Conservation (phyloP, 1,139 yeast genomes). For the Scheffersomyces stambukii region DNA sequence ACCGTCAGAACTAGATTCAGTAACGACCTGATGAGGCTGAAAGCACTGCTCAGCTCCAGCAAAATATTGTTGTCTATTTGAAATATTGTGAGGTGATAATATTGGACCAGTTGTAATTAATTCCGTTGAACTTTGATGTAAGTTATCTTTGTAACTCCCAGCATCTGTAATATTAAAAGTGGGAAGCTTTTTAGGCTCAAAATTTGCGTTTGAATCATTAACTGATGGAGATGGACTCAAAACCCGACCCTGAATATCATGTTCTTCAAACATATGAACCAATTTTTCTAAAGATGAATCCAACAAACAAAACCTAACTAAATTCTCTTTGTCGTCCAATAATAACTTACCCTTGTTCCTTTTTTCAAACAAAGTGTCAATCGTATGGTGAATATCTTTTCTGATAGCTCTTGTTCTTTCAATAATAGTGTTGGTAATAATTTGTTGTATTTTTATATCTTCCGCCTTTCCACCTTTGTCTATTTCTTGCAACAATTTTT, state of each 20-base stretch:
- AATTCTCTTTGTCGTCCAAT: conserved; percentile 42
- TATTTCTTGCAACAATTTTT: conserved; percentile 45
- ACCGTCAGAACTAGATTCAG: conserved; percentile 54
- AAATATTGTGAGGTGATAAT: conserved; percentile 35
- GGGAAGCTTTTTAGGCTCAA: background rate
- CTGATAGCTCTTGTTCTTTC: conserved; percentile 41
- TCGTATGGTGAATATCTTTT: conserved; percentile 37
- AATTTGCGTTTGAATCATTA: conserved; percentile 2
- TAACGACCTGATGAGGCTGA: conserved; percentile 68
- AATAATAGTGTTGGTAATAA: conserved; percentile 39
- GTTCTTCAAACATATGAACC: conserved; percentile 42
- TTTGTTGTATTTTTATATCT: conserved; percentile 35
- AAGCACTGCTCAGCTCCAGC: conserved; percentile 24
- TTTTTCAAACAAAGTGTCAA: conserved; percentile 35
- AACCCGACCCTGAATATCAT: conserved; percentile 14
- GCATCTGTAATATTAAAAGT: background rate
- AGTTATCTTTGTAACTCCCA: conserved; percentile 5
- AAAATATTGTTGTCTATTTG: conserved; percentile 15
- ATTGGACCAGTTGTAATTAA: conserved; percentile 53
- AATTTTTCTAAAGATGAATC: conserved; percentile 43
- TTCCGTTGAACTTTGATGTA: conserved; percentile 50
- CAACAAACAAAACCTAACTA: conserved; percentile 39
- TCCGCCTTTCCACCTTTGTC: conserved; percentile 28
- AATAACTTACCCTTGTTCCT: conserved; percentile 35
- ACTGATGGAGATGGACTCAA: conserved; percentile 23